These are phyloP conservation scores for Phytopythium cucurbitacearum DNA, from an alignment of 352 stramenopile genomes.

Conservation along the genomic window DNA sequence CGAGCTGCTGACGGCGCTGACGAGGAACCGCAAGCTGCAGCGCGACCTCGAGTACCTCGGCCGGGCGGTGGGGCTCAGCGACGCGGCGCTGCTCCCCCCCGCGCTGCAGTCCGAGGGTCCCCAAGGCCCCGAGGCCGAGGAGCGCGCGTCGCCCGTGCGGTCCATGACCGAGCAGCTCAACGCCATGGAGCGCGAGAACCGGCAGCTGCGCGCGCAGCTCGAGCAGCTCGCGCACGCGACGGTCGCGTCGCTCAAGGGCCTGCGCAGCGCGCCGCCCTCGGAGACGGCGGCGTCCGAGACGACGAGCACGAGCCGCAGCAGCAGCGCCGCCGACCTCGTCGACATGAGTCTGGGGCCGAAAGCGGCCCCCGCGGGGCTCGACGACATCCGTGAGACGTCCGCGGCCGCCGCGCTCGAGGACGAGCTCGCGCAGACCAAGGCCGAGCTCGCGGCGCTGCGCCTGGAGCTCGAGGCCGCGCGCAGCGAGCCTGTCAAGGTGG, in stretches of 20 bases:
- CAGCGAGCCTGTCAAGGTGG: slow-evolving; percentile 26
- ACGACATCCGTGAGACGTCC: slow-evolving; percentile 20
- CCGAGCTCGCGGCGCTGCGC: slow-evolving; percentile 14
- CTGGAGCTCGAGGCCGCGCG: slow-evolving; percentile 35
- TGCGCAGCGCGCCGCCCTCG: slow-evolving; percentile 14
- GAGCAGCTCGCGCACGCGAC: slow-evolving; percentile 17
- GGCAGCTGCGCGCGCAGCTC: slow-evolving; percentile 57
- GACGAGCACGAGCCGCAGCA: slow-evolving; percentile 42
- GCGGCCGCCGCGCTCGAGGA: slow-evolving; percentile 22
- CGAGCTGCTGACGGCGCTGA: slow-evolving; percentile 52
- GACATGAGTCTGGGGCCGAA: neutral
- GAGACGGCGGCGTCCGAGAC: slow-evolving; percentile 48
- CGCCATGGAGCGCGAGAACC: slow-evolving; percentile 70
- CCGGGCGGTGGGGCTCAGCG: slow-evolving; percentile 48
- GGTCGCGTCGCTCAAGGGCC: too few species aligned
- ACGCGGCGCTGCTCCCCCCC: slow-evolving; percentile 1
- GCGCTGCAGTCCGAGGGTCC: too few species aligned
- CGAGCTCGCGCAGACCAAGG: slow-evolving; percentile 17
- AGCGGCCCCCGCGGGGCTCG: slow-evolving; percentile 12
- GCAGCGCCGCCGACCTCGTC: slow-evolving; percentile 6
- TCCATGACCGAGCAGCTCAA: slow-evolving; percentile 76
- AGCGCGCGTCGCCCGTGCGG: slow-evolving; percentile 32
- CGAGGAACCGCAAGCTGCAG: slow-evolving; percentile 61
- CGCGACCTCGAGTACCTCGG: slow-evolving; percentile 60
- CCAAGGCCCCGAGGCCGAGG: slow-evolving; percentile 6